A percentile compares a stretch with the other conserved stretches of the same genome.
Evolutionary conservation across 2,329 filamentous ascomycete species (phyloP).

Genomic region (Orbilia blumenaviensis): DNA sequence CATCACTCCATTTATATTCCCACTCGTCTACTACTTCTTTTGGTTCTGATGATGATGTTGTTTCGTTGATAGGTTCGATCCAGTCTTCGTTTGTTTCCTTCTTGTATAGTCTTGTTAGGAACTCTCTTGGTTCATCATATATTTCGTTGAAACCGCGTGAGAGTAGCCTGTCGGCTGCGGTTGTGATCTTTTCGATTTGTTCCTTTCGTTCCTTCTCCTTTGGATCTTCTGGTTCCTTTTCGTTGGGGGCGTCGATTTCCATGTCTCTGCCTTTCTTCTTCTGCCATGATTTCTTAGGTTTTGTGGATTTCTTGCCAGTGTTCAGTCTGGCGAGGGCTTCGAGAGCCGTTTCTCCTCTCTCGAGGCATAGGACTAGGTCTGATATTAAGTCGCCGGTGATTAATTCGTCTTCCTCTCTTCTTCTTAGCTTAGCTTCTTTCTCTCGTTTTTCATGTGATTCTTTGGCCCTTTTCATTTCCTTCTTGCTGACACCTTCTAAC

Average conservation of each 20-base stretch:
- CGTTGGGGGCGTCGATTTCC: slow-evolving; percentile 71
- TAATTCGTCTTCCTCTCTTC: slow-evolving; percentile 77
- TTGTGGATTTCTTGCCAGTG: slow-evolving; percentile 69
- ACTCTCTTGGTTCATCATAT: slow-evolving; percentile 86
- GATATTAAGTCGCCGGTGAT: slow-evolving; percentile 77
- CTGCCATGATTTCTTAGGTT: slow-evolving; percentile 70
- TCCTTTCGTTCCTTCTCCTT: slow-evolving; percentile 75
- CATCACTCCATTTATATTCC: slow-evolving; percentile 94
- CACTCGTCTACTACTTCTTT: slow-evolving; percentile 67
- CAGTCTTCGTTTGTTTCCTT: slow-evolving; percentile 89
- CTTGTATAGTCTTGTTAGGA: slow-evolving; percentile 81
- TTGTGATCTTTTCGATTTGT: slow-evolving; percentile 83
- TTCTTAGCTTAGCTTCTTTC: slow-evolving; percentile 75
- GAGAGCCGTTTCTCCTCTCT: slow-evolving; percentile 83
- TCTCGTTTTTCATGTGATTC: slow-evolving; percentile 88
- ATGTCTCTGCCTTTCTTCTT: slow-evolving; percentile 70
- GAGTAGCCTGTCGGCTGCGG: slow-evolving; percentile 85
- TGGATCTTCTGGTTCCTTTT: slow-evolving; percentile 69
- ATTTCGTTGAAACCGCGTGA: slow-evolving; percentile 86
- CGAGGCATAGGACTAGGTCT: slow-evolving; percentile 75
- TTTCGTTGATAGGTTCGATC: slow-evolving; percentile 65
- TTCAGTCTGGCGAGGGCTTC: slow-evolving; percentile 86
- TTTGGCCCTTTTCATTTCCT: slow-evolving; percentile 87
- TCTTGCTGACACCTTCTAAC: slow-evolving; percentile 91
- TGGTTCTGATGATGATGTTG: slow-evolving; percentile 59